phyloP scores from a whole-genome alignment of 78 protist genomes.

The Dictyostelium brefeldianum region DNA sequence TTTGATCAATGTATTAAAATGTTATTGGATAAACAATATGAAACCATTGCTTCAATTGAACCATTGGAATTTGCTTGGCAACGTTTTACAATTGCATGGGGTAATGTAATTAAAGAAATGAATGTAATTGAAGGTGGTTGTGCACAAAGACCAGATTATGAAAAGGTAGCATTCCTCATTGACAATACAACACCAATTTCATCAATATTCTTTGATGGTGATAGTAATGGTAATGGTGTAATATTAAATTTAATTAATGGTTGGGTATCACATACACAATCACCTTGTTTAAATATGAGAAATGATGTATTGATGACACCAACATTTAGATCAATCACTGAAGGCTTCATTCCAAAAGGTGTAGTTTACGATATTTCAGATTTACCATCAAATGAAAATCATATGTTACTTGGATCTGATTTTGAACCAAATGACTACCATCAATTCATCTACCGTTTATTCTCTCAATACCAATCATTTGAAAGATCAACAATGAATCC shows the following conservation, averaged over 20 bases:
- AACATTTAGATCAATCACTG: not conserved
- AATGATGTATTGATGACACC: not conserved
- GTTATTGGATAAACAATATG: not conserved
- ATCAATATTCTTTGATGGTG: not conserved
- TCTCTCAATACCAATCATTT: constrained; percentile 54
- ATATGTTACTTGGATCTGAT: constrained; percentile 40
- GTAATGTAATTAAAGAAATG: not conserved
- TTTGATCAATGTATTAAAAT: not conserved
- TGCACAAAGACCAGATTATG: constrained; percentile 45
- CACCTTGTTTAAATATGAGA: not conserved
- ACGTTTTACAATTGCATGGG: not conserved
- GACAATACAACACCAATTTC: constrained; percentile 21
- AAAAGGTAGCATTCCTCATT: constrained; percentile 35
- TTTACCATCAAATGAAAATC: constrained; percentile 25
- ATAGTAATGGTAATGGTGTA: constrained; percentile 15
- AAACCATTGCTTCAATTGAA: not conserved
- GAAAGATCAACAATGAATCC: not conserved
- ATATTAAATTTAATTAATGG: constrained; percentile 39
- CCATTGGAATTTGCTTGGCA: constrained; percentile 10
- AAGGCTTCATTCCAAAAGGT: not conserved
- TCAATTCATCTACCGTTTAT: not conserved
- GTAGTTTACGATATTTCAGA: constrained; percentile 29
- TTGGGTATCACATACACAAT: constrained; percentile 44
- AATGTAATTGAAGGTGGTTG: constrained; percentile 72
- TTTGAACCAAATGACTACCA: constrained; percentile 14